Evolutionary conservation across 108 stramenopile genomes (phyloP).

Genomic region (Pseudonitzschia multiseries): DNA sequence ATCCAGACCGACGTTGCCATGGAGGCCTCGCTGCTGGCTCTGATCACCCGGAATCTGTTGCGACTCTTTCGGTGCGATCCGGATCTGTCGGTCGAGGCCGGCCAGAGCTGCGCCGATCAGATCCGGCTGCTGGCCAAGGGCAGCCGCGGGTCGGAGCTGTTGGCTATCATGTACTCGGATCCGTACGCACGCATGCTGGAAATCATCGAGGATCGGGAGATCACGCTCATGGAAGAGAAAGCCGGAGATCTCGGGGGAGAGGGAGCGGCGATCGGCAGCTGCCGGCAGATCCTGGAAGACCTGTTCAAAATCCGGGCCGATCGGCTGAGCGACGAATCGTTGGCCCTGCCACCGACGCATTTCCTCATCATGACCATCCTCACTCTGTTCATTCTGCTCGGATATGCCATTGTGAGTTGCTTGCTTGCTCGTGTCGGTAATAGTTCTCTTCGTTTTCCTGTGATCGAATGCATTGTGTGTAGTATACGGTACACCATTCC

Average conservation of each 20-base stretch:
- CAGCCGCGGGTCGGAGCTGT: conserved; percentile 57
- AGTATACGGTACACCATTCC: too few species aligned
- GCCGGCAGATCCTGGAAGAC: conserved; percentile 44
- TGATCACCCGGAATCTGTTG: conserved; percentile 41
- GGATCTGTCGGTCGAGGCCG: conserved; percentile 33
- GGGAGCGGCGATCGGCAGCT: conserved; percentile 34
- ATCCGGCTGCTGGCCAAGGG: conserved; percentile 53
- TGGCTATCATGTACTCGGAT: conserved; percentile 62
- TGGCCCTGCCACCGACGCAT: conserved; percentile 62
- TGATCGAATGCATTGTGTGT: too few species aligned
- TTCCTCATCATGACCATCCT: conserved; percentile 49
- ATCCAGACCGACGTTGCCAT: conserved; percentile 47
- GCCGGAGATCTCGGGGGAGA: conserved; percentile 23
- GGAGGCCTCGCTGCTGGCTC: conserved; percentile 49
- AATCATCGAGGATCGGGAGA: conserved; percentile 38
- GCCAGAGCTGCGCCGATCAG: conserved; percentile 53
- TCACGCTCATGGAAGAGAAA: conserved; percentile 12
- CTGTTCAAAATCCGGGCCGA: conserved; percentile 46
- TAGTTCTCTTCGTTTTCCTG: background rate
- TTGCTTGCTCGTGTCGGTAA: background rate
- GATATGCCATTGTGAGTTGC: conserved; percentile 41
- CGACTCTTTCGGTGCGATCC: conserved; percentile 37
- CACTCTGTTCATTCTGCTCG: conserved; percentile 48
- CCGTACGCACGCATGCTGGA: conserved; percentile 60
- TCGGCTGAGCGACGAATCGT: conserved; percentile 62